Evolutionary conservation across 352 stramenopile species (phyloP).

Genomic region (Globisporangium sylvaticum): DNA sequence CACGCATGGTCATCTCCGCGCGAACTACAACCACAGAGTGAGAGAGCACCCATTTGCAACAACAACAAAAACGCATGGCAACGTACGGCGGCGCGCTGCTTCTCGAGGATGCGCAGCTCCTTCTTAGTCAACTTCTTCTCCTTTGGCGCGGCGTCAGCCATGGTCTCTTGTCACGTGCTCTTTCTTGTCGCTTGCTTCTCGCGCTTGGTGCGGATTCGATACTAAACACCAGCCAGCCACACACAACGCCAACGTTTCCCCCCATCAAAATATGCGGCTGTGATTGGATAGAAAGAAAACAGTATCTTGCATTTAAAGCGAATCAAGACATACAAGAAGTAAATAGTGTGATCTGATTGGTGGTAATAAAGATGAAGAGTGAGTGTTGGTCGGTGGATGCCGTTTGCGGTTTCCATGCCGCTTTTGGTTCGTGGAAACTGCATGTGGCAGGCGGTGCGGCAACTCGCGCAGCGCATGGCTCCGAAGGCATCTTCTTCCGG

Average conservation of each 20-base stretch:
- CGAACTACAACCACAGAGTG: no score
- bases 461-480: conserved; percentile 1
- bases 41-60: no score
- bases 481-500: background rate
- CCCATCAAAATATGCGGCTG: background rate
- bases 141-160: conserved; percentile 58
- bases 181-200: background rate
- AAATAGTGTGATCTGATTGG: background rate
- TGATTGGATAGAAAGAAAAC: background rate
- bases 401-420: background rate
- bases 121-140: conserved; percentile 89
- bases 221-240: conserved; percentile 9
- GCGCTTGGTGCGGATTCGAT: conserved; percentile 6
- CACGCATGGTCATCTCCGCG: no score
- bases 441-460: conserved; percentile 6
- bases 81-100: conserved; percentile 73
- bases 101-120: conserved; percentile 86
- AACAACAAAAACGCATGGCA: background rate
- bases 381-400: background rate
- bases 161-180: conserved; percentile 17
- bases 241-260: background rate
- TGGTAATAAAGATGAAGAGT: background rate
- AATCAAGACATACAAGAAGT: background rate
- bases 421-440: conserved; percentile 6
- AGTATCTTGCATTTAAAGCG: background rate